Evolutionary conservation across 2,329 filamentous ascomycete genomes (phyloP), one percentile per base, ranked within the genome.

Genomic region (Fusarium sublunatum): DNA sequence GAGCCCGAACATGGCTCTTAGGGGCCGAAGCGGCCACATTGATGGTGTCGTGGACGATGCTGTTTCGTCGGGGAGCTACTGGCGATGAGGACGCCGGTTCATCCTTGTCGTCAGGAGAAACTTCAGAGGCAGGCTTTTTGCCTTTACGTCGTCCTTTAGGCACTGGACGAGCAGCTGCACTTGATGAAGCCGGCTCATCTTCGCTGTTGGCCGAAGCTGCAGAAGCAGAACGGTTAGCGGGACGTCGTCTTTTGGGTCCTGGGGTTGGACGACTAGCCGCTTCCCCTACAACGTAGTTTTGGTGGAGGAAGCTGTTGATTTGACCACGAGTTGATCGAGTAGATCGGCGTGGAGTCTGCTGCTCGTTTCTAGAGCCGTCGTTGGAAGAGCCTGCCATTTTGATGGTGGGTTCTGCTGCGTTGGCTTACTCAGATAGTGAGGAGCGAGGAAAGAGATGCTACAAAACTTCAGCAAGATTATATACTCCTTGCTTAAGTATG

Each of bases 281-380:
- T 11, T 44, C 43, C 31, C 43, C 38, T 11, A 35, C 5, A 7
- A 42, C 12, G 25, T 42, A 58, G 26, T 41, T 15, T 12, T 53
- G 13, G 3, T 28, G 19, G 13, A 58, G 29, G 6, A 31, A 35
- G 6, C 6, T 12, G n/a, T 13, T 15, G 10, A 11, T 26, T 19
- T 45, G 43, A 9, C 58, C 58, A 12, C 59, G 22, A 22, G 19
- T 58, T 29, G 38, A 36, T 26, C 58, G 46, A 6, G 26, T 45
- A 2, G 58, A 58, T 15, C 59, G 31, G 11, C 39, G 59, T 25
- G 38, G 31, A n/a, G 26, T 13, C 11, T 52, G 22, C 31, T 39
- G 46, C 8, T 42, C 26, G 9, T 32, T 38, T 22, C 38, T 52
- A 8, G 25, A 31, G 11, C 31, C 19, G 3, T 32, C 25, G 7